These are phyloP conservation scores for Penicillium sp. DNA, from an alignment of 2,329 filamentous ascomycete genomes.

Conservation along the genomic window DNA sequence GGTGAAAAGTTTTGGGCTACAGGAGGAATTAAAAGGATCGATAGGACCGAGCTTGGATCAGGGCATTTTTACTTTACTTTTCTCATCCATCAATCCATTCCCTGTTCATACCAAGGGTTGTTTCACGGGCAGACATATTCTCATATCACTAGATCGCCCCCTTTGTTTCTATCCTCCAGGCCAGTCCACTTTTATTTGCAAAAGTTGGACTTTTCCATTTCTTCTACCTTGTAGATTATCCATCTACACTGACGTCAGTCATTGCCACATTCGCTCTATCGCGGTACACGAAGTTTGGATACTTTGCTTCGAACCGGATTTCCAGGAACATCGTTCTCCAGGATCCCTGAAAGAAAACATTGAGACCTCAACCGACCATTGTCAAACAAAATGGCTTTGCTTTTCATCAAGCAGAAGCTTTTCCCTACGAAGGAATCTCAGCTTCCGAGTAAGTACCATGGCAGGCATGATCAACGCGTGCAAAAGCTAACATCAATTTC, in stretches of 20 bases:
- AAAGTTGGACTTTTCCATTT: not conserved
- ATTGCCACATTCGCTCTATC: not conserved
- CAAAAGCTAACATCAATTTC: conserved; percentile 2
- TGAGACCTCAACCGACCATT: not conserved
- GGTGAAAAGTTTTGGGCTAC: not conserved
- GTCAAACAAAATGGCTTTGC: conserved; percentile 32
- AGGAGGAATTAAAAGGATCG: conserved; percentile 4
- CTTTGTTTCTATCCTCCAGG: not conserved
- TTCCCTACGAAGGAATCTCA: conserved; percentile 29
- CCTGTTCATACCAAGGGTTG: not conserved
- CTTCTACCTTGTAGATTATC: not conserved
- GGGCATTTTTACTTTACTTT: not conserved
- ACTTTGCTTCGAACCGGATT: not conserved
- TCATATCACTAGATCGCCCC: not conserved
- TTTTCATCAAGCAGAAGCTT: conserved; percentile 40
- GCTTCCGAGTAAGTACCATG: conserved; percentile 8
- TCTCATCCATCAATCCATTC: not conserved
- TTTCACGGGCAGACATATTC: not conserved
- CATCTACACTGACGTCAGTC: not conserved
- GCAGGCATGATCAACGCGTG: not conserved
- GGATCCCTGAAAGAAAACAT: not conserved
- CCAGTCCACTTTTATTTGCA: not conserved
- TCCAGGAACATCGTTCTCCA: not conserved
- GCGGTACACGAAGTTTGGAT: not conserved
- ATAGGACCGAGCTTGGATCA: not conserved